Base-by-base conservation (phyloP, 208 protist genomes). In the Crithidia thermophila region DNA sequence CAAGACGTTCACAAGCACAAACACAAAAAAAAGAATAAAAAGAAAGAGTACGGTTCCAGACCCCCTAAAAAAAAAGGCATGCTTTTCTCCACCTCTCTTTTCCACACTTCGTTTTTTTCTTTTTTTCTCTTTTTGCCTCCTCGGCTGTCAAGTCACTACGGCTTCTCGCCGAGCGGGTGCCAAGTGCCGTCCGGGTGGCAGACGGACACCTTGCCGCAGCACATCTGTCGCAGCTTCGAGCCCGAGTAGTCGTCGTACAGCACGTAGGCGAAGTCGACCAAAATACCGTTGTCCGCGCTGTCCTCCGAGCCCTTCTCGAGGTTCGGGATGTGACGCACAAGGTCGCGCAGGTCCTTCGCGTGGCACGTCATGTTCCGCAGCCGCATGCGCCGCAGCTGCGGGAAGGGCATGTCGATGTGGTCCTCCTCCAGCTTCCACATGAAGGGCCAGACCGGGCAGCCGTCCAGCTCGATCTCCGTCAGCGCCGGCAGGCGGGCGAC, bases 181-280 rank as follows among this genome's bases (percentile, higher is more conserved):
- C 43, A 63, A 28, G 11, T 63, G 39, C 57, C 57, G 30, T 52
- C 23, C 30, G 57, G 43, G 43, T 52, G 57, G 43, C 57, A 63
- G 18, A 63, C 57, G 43, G 57, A 63, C 14, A 63, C 43, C 57
- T 63, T 63, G 43, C 57, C 57, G 57, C 57, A 63, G 43, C 57
- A 63, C 57, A 63, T 63, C 57, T 52, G 57, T 5, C 57, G 57
- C 57, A 52, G 57, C 57, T 52, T 63, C 10, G 43, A 18, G 42
- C 39, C 23, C 14, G 43, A 9, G 43, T 63, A 63, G 57, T 52
- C 43, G 30, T 52, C 57, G 43, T 52, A 63, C 42, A 50, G 28
- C 42, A 63, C 57, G 40, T 52, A 63, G 43, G 57, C 57, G 30
- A 43, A 23, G 57, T 63, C 57, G n/a, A 63, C 57, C 25, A 63